phyloP scores from a whole-genome alignment of 2,329 filamentous ascomycete genomes.

The Arthrobotrys sinensis region DNA sequence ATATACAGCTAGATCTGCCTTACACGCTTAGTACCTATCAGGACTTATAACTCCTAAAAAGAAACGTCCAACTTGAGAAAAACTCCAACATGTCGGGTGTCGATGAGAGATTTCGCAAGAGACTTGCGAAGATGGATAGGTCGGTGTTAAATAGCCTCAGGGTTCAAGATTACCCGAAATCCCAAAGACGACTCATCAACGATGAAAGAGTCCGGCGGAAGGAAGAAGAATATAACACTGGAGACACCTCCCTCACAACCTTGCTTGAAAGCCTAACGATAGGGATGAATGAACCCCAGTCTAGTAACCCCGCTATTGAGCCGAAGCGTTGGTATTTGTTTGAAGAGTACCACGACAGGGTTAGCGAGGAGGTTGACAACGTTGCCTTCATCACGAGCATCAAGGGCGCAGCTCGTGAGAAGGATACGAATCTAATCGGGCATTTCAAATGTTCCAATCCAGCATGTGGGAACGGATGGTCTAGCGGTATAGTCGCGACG shows the following conservation, averaged over 20 bases:
- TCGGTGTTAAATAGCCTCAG: background rate
- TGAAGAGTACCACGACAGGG: conserved; percentile 9
- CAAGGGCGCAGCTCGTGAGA: background rate
- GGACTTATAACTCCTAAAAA: too few species aligned
- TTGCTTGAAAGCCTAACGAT: too few species aligned
- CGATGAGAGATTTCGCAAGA: background rate
- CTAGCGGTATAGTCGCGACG: conserved; percentile 6
- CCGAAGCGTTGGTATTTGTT: conserved; percentile 8
- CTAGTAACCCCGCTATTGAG: background rate
- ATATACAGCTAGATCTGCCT: too few species aligned
- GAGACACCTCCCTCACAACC: too few species aligned
- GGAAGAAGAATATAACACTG: background rate
- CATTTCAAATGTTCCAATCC: conserved; percentile 17
- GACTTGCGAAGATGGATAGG: background rate
- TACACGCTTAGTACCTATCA: too few species aligned
- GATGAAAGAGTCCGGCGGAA: conserved; percentile 20
- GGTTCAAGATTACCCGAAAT: background rate
- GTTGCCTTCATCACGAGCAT: background rate
- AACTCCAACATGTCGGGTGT: background rate
- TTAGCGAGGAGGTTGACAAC: conserved; percentile 7
- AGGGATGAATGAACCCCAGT: too few species aligned
- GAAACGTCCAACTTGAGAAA: too few species aligned
- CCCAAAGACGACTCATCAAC: conserved; percentile 21
- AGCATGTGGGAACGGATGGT: conserved; percentile 3
- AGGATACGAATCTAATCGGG: conserved; percentile 8